phyloP scores from a whole-genome alignment of 495 filamentous ascomycete species.

The Corynascus novoguineensis region DNA sequence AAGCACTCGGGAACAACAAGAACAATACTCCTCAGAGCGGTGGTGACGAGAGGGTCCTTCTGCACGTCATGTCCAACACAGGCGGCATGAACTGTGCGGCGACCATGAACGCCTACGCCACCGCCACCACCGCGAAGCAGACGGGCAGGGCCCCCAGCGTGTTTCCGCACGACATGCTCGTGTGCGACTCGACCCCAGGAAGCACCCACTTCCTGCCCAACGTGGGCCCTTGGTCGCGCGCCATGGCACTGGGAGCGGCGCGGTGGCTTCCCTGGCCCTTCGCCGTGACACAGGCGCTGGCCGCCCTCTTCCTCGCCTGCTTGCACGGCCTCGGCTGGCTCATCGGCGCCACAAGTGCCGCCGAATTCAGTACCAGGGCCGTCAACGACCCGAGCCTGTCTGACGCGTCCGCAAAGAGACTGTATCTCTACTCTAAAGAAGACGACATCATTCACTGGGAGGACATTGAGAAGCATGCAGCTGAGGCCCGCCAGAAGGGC shows the following conservation, averaged over 20 bases:
- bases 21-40: too few relatives aligned
- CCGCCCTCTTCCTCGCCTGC: slow-evolving; percentile 33
- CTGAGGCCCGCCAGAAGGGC: slow-evolving; percentile 36
- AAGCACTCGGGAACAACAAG: background rate
- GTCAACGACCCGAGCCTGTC: slow-evolving; percentile 33
- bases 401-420: slow-evolving; percentile 26
- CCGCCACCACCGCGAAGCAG: too few relatives aligned
- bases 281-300: slow-evolving; percentile 36
- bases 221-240: slow-evolving; percentile 45
- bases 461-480: slow-evolving; percentile 49
- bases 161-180: slow-evolving; percentile 43
- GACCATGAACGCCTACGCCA: slow-evolving; percentile 44
- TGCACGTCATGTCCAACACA: slow-evolving; percentile 50
- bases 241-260: slow-evolving; percentile 46
- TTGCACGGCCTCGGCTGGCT: slow-evolving; percentile 29
- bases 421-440: slow-evolving; percentile 51
- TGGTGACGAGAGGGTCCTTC: slow-evolving; percentile 37
- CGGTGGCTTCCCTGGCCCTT: slow-evolving; percentile 42
- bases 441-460: slow-evolving; percentile 52
- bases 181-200: slow-evolving; percentile 50
- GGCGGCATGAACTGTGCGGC: slow-evolving; percentile 48
- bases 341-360: slow-evolving; percentile 33
- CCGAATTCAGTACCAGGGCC: slow-evolving; percentile 30
- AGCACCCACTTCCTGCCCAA: slow-evolving; percentile 44
- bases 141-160: slow-evolving; percentile 21